Evolutionary conservation across 1,139 yeast genomes (phyloP), one percentile per base, ranked within the genome.

Genomic region (Suhomyces ambrosiae): DNA sequence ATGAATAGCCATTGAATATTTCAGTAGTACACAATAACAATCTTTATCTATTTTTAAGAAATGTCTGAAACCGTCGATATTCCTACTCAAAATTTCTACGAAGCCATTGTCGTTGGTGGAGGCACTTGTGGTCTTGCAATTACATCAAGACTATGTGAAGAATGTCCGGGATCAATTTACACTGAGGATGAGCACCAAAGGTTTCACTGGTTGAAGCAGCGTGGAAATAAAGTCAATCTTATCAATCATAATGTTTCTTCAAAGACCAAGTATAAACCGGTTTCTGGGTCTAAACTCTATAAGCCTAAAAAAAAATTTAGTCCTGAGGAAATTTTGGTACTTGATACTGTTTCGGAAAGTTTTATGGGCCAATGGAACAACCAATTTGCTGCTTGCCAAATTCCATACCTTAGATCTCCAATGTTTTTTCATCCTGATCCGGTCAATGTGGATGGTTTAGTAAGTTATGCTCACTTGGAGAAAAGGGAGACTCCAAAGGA

Each of bases 371-470:
- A 69, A 44, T 73, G 77, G 78, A 63, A 70, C 38, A 59, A 56
- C 25, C 77, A 71, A 44, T 71, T 73, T 48, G 60, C 52, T 2
- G 52, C 67, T 3, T 71, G 76, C 46, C 63, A 63, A 38, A 72
- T 72, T 25, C 76, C 76, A 3, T 60, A 52, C 41, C 55, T 73
- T n/a, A 47, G 78, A 17, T 68, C 75, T 1, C 78, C 79, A 3
- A 72, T 73, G 77, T 71, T 72, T 41, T 73, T 73, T 49, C 79
- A 72, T 42, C 68, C 71, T 0, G 78, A 73, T 42, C 77, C 78
- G 0, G 64, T 57, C 3, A 71, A 68, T 49, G 54, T 72, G 16
- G 78, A 72, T 48, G 75, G 70, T 0, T 47, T 73, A 54, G 63
- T 67, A 12, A 63, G 68, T n/a, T 72, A 51, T 57, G 71, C 78